These are phyloP conservation scores for Anaeramoeba flamelloides DNA, from an alignment of 78 protist species.

Conservation along the genomic window DNA sequence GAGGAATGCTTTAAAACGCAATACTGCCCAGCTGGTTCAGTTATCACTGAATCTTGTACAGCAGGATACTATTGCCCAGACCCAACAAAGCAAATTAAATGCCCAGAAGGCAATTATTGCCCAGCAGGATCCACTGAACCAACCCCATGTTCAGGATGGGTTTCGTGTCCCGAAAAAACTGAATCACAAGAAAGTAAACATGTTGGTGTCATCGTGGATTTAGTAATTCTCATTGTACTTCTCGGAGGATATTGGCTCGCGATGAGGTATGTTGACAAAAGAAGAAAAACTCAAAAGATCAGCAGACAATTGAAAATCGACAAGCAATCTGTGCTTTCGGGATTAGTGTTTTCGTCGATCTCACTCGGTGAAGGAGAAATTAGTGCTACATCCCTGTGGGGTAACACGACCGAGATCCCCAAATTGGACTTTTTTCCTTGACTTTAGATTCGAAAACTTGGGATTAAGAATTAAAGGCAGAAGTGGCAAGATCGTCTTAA, in stretches of 20 bases:
- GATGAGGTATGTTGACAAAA: background rate
- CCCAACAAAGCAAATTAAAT: background rate
- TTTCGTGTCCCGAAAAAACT: background rate
- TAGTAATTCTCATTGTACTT: background rate
- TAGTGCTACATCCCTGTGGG: too few species aligned
- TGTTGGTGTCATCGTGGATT: too few species aligned
- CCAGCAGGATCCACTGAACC: background rate
- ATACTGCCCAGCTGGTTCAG: background rate
- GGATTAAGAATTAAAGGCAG: constrained; percentile 8
- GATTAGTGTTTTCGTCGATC: too few species aligned
- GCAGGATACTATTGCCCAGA: constrained; percentile 25
- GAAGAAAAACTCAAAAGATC: too few species aligned
- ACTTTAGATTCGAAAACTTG: constrained; percentile 10
- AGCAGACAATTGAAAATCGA: too few species aligned
- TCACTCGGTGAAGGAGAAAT: too few species aligned
- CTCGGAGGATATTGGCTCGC: background rate
- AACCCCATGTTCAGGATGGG: constrained; percentile 2
- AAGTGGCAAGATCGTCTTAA: constrained; percentile 7
- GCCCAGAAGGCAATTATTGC: constrained; percentile 6
- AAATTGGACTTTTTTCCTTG: too few species aligned
- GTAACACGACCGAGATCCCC: too few species aligned
- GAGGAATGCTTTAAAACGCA: background rate
- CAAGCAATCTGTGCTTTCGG: too few species aligned
- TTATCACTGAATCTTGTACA: constrained; percentile 5
- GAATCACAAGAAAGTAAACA: too few species aligned